Conservation (phyloP, 1,139 yeast genomes). For the Blastobotrys raffinosifermentans region DNA sequence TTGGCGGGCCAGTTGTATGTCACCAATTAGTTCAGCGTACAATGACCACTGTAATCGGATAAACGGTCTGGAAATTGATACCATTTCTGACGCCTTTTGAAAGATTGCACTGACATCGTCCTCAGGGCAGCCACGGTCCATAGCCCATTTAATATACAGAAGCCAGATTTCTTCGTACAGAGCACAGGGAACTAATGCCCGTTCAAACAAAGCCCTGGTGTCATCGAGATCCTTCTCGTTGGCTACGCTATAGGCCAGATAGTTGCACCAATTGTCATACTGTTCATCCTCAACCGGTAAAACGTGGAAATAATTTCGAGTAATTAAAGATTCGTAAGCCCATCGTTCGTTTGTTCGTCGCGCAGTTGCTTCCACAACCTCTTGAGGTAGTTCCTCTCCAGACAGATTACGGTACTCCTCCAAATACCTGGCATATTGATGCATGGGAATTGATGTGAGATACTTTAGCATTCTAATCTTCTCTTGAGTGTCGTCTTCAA, state of each 20-base stretch:
- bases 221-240: constrained; percentile 21
- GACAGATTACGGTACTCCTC: constrained; percentile 25
- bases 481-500: constrained; percentile 35
- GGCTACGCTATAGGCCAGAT: constrained; percentile 52
- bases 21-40: constrained; percentile 31
- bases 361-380: constrained; percentile 27
- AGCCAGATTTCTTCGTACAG: constrained; percentile 57
- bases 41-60: constrained; percentile 33
- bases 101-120: constrained; percentile 29
- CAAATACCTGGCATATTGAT: constrained; percentile 61
- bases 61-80: constrained; percentile 30
- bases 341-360: constrained; percentile 61
- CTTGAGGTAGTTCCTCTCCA: constrained; percentile 4
- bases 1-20: constrained; percentile 28
- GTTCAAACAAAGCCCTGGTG: constrained; percentile 45
- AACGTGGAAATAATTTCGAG: constrained; percentile 47
- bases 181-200: constrained; percentile 45
- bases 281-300: constrained; percentile 43
- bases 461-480: constrained; percentile 17
- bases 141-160: constrained; percentile 37
- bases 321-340: constrained; percentile 54
- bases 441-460: constrained; percentile 66
- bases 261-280: constrained; percentile 54
- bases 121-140: constrained; percentile 12
- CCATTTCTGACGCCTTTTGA: constrained; percentile 31